Evolutionary conservation across 1,284 basidiomycete genomes (phyloP).

Genomic region (Malassezia arunalokei): DNA sequence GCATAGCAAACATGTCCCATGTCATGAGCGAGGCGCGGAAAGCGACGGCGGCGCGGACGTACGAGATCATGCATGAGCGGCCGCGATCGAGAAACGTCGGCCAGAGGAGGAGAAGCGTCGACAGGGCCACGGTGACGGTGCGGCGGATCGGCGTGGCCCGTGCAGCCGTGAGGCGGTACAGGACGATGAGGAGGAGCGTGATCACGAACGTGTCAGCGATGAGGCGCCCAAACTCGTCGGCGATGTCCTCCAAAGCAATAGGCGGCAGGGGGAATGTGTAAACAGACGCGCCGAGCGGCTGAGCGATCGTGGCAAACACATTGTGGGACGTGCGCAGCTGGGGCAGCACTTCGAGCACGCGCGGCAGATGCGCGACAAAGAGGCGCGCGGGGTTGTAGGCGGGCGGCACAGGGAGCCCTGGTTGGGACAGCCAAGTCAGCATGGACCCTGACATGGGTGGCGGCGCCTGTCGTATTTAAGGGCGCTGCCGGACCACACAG

Average conservation of each 20-base stretch:
- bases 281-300: not conserved
- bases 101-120: not conserved
- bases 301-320: not conserved
- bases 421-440: not conserved
- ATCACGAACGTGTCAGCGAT: not conserved
- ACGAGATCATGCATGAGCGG: slow-evolving; percentile 29
- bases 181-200: not conserved
- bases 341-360: slow-evolving; percentile 2
- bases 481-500: no score
- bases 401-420: not conserved
- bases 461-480: no score
- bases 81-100: not conserved
- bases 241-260: not conserved
- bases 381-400: not conserved
- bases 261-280: not conserved
- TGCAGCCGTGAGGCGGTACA: not conserved
- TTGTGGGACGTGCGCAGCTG: not conserved
- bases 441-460: not conserved
- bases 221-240: not conserved
- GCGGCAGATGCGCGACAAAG: not conserved
- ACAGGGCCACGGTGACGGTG: not conserved
- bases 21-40: slow-evolving; percentile 38
- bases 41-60: slow-evolving; percentile 39
- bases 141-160: not conserved
- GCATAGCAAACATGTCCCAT: slow-evolving; percentile 43